Evolutionary conservation across 2,329 filamentous ascomycete species (phyloP).

Genomic region (Phyllachora maydis): DNA sequence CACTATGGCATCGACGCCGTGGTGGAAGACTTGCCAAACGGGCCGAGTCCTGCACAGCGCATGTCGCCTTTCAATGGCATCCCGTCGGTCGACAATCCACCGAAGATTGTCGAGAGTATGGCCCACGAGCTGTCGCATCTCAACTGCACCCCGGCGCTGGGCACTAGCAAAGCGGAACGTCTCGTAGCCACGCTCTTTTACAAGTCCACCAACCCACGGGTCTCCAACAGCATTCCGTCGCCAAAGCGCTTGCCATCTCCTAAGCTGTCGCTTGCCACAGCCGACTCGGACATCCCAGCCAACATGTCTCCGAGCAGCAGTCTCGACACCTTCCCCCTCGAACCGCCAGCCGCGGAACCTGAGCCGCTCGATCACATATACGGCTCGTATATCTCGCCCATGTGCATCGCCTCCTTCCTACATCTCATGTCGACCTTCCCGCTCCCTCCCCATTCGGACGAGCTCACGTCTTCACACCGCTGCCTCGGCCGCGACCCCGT

Average conservation of each 20-base stretch:
- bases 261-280: constrained; percentile 1
- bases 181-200: constrained; percentile 45
- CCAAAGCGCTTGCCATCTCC: constrained; percentile 12
- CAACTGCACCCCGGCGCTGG: constrained; percentile 34
- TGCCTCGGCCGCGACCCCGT: constrained; percentile 22
- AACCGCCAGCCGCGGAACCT: constrained; percentile 32
- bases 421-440: constrained; percentile 45
- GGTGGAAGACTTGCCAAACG: constrained; percentile 34
- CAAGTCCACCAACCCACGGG: constrained; percentile 18
- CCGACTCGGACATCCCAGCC: constrained; percentile 15
- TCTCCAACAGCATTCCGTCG: constrained; percentile 13
- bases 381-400: constrained; percentile 41
- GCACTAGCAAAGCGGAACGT: constrained; percentile 21
- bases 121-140: constrained; percentile 41
- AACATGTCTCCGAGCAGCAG: constrained; percentile 39
- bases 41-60: too few relatives aligned
- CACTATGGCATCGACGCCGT: constrained; percentile 45
- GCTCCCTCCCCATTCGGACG: constrained; percentile 20
- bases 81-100: constrained; percentile 35
- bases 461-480: constrained; percentile 36
- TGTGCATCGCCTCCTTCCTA: constrained; percentile 45
- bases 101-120: constrained; percentile 38
- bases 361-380: constrained; percentile 44
- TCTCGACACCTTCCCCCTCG: constrained; percentile 36
- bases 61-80: constrained; percentile 35